These are phyloP conservation scores for Collybia sp. DNA, from an alignment of 768 basidiomycete genomes.

Conservation along the genomic window DNA sequence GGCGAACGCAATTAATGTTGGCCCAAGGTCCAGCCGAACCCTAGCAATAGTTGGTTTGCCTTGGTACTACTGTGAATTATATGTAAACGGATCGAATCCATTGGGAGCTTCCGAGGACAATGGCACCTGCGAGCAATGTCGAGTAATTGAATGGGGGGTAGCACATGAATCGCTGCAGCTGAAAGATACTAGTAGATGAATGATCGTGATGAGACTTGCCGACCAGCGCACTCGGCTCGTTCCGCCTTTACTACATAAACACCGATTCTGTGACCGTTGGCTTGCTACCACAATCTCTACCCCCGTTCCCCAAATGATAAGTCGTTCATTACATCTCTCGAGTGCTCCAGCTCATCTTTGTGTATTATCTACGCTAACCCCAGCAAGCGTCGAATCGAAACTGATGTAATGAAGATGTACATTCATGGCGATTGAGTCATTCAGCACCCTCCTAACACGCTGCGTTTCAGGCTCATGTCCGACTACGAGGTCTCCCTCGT, in stretches of 20 bases:
- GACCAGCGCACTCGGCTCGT: constrained; percentile 5
- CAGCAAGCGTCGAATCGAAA: constrained; percentile 91
- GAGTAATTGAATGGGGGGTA: too few relatives aligned
- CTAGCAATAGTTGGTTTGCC: too few relatives aligned
- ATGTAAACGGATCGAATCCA: too few relatives aligned
- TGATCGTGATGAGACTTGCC: too few relatives aligned
- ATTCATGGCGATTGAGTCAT: constrained; percentile 15
- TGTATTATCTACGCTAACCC: constrained; percentile 60
- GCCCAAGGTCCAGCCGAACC: too few relatives aligned
- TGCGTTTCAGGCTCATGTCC: constrained; percentile 77
- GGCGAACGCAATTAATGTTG: too few relatives aligned
- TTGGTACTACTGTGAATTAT: too few relatives aligned
- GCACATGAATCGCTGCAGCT: too few relatives aligned
- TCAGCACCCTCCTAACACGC: constrained; percentile 7
- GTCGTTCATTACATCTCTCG: constrained; percentile 19
- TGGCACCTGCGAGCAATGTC: too few relatives aligned
- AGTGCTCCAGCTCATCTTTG: constrained; percentile 14
- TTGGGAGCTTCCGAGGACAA: too few relatives aligned
- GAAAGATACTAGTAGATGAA: too few relatives aligned
- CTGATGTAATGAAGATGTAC: constrained; percentile 99
- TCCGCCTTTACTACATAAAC: constrained; percentile 2
- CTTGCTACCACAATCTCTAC: constrained; percentile 4
- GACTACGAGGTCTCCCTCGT: constrained; percentile 98
- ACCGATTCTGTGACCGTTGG: not conserved
- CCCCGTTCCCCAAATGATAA: constrained; percentile 49